Conservation (phyloP, 208 protist species). For the Porcisia hertigi region DNA sequence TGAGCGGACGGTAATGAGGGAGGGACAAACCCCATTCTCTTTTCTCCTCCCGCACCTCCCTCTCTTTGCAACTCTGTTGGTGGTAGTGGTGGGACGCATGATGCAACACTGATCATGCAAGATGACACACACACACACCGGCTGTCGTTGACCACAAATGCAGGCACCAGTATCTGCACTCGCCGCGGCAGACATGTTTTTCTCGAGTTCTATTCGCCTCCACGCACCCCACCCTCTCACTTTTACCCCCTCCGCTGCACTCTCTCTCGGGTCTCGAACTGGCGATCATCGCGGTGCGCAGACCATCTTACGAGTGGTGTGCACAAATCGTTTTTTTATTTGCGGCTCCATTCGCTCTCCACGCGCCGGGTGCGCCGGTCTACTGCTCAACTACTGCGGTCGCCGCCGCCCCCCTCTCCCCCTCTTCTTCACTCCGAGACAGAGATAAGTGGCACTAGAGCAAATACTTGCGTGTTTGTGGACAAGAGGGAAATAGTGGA, state of each 20-base stretch:
- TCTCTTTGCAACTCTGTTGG: background rate
- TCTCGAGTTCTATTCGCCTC: background rate
- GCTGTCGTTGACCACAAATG: no score
- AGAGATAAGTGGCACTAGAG: no score
- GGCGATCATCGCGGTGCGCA: background rate
- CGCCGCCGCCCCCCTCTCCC: no score
- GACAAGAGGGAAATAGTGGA: no score
- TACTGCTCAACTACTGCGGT: no score
- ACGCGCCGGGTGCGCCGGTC: background rate
- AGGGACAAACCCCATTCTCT: no score
- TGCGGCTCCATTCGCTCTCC: background rate
- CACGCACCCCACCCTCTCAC: no score
- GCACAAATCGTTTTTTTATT: background rate
- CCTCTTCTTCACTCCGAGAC: no score
- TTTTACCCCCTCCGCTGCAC: background rate
- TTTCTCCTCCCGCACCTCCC: background rate
- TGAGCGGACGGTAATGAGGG: background rate
- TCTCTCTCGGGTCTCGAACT: background rate
- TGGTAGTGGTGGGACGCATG: background rate
- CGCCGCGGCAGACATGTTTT: background rate
- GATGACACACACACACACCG: no score
- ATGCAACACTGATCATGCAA: no score
- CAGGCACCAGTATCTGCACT: background rate
- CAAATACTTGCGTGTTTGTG: no score
- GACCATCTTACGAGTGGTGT: no score